Evolutionary conservation across 2,329 filamentous ascomycete species (phyloP), one percentile per base, ranked within the genome.

Genomic region (Trematosphaeria pertusa): DNA sequence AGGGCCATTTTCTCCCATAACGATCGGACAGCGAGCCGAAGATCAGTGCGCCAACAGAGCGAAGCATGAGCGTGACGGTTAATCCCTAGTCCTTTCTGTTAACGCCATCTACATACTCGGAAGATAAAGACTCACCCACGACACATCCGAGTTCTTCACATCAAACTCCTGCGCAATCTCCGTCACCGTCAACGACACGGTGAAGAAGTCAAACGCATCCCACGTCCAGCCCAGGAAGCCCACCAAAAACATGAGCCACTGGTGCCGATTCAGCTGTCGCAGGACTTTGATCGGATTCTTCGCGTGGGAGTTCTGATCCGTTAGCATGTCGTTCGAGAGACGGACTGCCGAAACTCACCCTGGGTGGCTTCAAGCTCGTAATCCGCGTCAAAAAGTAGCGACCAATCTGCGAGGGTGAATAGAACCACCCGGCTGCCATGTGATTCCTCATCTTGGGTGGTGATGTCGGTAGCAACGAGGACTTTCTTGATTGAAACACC

Each of bases 151-250:
- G 43, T 81, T 82, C 40, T 77, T 67, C 50, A 75, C 78, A 47
- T 69, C 73, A 56, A 87, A 87, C 1, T 74, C 71, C 42, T 79
- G 69, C 26, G 78, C 73, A 11, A 87, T 72, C 17, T 81, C 75
- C 10, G 73, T 78, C 12, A 85, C 74, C 0, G 82, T 84, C 34
- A 87, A 73, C 1, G 81, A 83, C 19, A 87, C 83, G 35, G 82
- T 85, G 66, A 86, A 85, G 72, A 86, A 87, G 66, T 87, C 85
- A 54, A 86, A 87, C 3, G 84, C 77, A 61, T 86, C 83, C 82
- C 81, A 84, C 1, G 79, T 80, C 81, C 83, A 73, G 8, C 43
- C 56, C 10, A 32, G 26, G n/a, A 41, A 50, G 5, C 35, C 46
- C 21, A 28, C 42, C 17, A 12, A 26, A 28, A 50, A 50, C 34